Evolutionary conservation across 495 filamentous ascomycete genomes (phyloP), one percentile per base, ranked within the genome.

Genomic region (Xeromyces bisporus): DNA sequence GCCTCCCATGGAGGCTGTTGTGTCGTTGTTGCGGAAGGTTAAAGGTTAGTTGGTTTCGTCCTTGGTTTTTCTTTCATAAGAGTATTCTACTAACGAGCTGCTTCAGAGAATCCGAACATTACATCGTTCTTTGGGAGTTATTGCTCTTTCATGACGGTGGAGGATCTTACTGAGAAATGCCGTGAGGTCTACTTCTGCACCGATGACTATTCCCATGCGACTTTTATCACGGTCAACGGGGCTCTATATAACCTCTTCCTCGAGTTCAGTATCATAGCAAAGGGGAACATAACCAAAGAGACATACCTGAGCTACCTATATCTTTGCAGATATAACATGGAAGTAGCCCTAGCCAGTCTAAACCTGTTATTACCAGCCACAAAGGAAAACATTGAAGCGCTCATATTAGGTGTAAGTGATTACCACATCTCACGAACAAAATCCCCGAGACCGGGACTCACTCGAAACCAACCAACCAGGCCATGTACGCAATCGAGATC

Each of bases 181-280:
- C 64, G 66, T 3, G 56, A 61, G 34, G 53, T 76, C 0, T 77
- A 71, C 35, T 75, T 77, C 29, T 55, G 58, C 13, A 67, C 65
- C 1, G 67, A 73, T 5, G 64, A 72, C 10, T 63, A 60, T 37
- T 64, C 68, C 2, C 53, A 69, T 18, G 56, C 64, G 1, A 62
- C 60, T 0, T 72, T 71, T 32, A 64, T 73, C 15, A 50, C 66
- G 9, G 62, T 72, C 0, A 71, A 70, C 34, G 57, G 66, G 7
- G 62, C 65, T 0, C 47, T 80, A 3, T 69, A 68, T 26, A 64
- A 66, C 36, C 35, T 75, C 3, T 67, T 79, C 28, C 51, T 59
- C 21, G 71, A 76, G 18, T 50, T 53, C 21, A 55, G 53, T 15
- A 40, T 53, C 9, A 34, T 36, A 5, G 44, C 49, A 5, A 44